These are phyloP conservation scores for Xerocomellus amylosporus DNA, from an alignment of 768 basidiomycete genomes.

Conservation along the genomic window DNA sequence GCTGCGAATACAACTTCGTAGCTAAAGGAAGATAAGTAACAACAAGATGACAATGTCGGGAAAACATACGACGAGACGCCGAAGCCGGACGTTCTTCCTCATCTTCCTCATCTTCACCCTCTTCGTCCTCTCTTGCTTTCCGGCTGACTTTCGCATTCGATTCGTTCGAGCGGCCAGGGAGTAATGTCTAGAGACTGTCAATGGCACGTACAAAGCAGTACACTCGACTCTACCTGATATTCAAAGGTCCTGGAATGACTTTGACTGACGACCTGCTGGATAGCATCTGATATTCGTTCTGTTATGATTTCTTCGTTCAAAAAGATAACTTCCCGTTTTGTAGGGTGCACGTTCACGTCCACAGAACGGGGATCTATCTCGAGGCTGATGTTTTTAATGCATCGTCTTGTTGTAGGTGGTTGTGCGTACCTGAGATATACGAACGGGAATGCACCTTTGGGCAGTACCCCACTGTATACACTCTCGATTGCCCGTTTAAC, in stretches of 20 bases:
- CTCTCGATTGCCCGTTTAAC: slow-evolving; percentile 87
- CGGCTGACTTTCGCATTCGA: slow-evolving; percentile 18
- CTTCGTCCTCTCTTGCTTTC: slow-evolving; percentile 42
- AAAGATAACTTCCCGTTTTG: slow-evolving; percentile 95
- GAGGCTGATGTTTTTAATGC: slow-evolving; percentile 46
- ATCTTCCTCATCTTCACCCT: slow-evolving; percentile 31
- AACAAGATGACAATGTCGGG: neutral
- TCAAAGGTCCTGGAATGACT: slow-evolving; percentile 69
- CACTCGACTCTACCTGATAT: slow-evolving; percentile 52
- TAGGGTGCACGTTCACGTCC: slow-evolving; percentile 97
- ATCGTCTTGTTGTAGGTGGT: neutral
- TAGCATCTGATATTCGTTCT: slow-evolving; percentile 66
- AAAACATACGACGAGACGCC: slow-evolving; percentile 25
- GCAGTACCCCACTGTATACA: slow-evolving; percentile 78
- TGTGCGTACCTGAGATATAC: slow-evolving; percentile 82
- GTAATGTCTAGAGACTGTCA: slow-evolving; percentile 46
- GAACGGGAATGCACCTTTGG: slow-evolving; percentile 88
- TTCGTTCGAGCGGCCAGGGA: slow-evolving; percentile 50
- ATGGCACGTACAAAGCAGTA: neutral
- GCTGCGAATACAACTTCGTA: slow-evolving; percentile 67
- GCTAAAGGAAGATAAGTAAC: slow-evolving; percentile 12
- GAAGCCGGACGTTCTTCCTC: slow-evolving; percentile 29
- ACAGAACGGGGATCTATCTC: slow-evolving; percentile 83
- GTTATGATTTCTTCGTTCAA: slow-evolving; percentile 86
- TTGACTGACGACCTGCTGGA: slow-evolving; percentile 66